These are phyloP conservation scores for Cytospora piceicola DNA, from an alignment of 2,329 filamentous ascomycete species.

Conservation along the genomic window DNA sequence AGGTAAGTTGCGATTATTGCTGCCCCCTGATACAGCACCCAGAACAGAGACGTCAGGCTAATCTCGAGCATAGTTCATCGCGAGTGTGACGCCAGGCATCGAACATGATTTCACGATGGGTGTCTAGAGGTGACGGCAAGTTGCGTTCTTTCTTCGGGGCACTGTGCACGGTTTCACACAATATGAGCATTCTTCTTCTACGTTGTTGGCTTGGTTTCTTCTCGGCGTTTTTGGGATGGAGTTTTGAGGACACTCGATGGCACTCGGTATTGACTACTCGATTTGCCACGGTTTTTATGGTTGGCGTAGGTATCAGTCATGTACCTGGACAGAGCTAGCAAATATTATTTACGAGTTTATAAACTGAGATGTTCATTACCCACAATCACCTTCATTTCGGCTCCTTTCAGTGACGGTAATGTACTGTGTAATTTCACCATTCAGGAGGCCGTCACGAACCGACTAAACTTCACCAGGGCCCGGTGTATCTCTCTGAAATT, in stretches of 20 bases:
- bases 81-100: conserved; percentile 92
- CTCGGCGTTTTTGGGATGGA: conserved; percentile 15
- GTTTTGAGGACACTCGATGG: neutral
- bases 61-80: conserved; percentile 63
- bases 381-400: conserved; percentile 18
- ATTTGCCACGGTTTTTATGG: neutral
- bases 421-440: conserved; percentile 22
- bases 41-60: conserved; percentile 30
- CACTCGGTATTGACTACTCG: neutral
- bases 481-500: neutral
- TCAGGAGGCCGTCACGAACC: conserved; percentile 16
- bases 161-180: neutral
- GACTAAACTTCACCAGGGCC: conserved; percentile 4
- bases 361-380: conserved; percentile 13
- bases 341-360: conserved; percentile 7
- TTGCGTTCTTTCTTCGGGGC: neutral
- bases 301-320: conserved; percentile 14
- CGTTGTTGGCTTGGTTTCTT: neutral
- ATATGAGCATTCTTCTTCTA: neutral
- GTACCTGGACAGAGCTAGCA: conserved; percentile 4
- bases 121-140: conserved; percentile 52
- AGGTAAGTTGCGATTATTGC: conserved; percentile 68
- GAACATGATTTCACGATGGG: conserved; percentile 99
- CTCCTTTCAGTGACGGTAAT: conserved; percentile 7
- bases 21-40: neutral